Base-by-base conservation (phyloP, 768 basidiomycete species). In the Plicaturopsis crispa region DNA sequence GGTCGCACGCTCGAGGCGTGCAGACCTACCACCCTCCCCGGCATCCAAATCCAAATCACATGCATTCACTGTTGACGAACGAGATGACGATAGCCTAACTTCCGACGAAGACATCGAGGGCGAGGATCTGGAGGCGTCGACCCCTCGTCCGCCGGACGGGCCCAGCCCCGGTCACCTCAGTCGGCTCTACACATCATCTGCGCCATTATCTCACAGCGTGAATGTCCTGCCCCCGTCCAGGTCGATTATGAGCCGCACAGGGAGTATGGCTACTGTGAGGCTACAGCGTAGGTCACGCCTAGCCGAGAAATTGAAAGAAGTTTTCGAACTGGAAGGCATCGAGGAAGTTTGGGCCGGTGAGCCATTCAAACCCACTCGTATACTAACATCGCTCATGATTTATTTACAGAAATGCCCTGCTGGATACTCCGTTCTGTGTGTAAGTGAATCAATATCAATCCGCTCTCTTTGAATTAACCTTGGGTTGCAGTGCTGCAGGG, bases 401-500 rank as follows among this genome's bases (percentile, higher is more conserved):
- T 37, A 20, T 24, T 51, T 55, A n/a, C n/a, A 80, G 92, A 96
- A 67, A 82, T 94, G 76, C 84, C 89, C 1, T 96, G 91, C 55
- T 97, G 91, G 89, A 66, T 97, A 7, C 62, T 97, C 41, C 78
- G 90, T 36, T 90, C 87, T 35, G 78, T 93, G 47, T 64, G 91
- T 93, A 53, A 73, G 91, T 80, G 22, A 23, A 32, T 38, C 7
- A 24, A 32, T 32, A 47, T 40, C 26, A 40, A 38, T 22, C 12
- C 39, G 26, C 17, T 17, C 11, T 18, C 4, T 14, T n/a, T 36
- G 4, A 30, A 4, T n/a, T 18, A 6, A 36, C 33, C 43, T 44
- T 14, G 47, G 17, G 23, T 36, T 42, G 12, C 57, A 87, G 90
- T 98, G 45, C 70, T 99, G 22, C 94, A 99, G 61, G 94, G 94